Evolutionary conservation across 1,284 basidiomycete species (phyloP).

Genomic region (Blastosporella zonata): DNA sequence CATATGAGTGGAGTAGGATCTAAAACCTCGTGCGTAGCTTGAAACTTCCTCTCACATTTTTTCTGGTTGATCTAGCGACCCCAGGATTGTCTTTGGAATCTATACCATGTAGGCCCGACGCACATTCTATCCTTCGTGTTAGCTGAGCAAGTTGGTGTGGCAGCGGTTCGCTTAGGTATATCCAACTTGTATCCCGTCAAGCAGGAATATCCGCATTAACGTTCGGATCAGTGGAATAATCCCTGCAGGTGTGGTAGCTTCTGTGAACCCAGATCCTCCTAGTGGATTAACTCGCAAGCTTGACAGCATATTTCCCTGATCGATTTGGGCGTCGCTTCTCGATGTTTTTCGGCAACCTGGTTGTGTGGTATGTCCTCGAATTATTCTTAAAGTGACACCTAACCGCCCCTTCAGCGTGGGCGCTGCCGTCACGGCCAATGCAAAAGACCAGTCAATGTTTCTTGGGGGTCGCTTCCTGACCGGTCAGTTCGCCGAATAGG

Average conservation of each 20-base stretch:
- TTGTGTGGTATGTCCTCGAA: conserved; percentile 38
- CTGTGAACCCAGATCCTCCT: conserved; percentile 2
- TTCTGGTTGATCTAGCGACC: conserved; percentile 3
- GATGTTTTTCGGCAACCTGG: conserved; percentile 49
- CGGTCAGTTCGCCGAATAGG: conserved; percentile 25
- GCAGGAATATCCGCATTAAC: background rate
- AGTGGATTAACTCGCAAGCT: background rate
- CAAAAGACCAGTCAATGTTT: conserved; percentile 40
- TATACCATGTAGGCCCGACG: conserved; percentile 43
- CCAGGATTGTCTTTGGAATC: conserved; percentile 53
- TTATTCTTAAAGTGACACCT: background rate
- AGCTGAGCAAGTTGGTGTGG: background rate
- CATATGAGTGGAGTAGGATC: conserved; percentile 40
- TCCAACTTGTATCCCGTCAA: background rate
- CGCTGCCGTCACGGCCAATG: conserved; percentile 47
- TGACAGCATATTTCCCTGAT: conserved; percentile 45
- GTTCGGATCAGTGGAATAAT: conserved; percentile 37
- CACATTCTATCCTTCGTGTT: background rate
- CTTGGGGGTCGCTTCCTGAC: conserved; percentile 52
- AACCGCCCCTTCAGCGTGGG: conserved; percentile 34
- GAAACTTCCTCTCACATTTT: background rate
- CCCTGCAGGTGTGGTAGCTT: conserved; percentile 35
- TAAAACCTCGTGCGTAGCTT: conserved; percentile 38
- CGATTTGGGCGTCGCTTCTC: conserved; percentile 49
- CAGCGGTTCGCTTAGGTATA: conserved; percentile 39